Evolutionary conservation across 1,284 basidiomycete species (phyloP).

Genomic region (Cryptococcus floricola): DNA sequence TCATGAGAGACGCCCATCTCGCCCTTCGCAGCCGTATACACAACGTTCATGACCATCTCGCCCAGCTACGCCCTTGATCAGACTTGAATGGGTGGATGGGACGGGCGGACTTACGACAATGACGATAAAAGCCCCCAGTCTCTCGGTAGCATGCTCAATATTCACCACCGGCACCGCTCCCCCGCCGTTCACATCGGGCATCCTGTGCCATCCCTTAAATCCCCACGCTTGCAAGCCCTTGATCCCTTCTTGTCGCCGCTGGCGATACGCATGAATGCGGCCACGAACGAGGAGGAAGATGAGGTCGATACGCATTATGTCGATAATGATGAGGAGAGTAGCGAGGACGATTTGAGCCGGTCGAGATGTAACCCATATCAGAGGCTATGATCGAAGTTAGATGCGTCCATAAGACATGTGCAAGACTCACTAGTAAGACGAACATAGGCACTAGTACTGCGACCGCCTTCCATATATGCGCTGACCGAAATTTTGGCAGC

Average conservation of each 20-base stretch:
- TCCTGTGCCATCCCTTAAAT: constrained; percentile 1
- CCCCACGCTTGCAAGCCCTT: not conserved
- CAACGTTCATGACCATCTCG: constrained; percentile 15
- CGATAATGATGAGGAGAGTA: constrained; percentile 23
- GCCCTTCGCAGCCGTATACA: constrained; percentile 13
- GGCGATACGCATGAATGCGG: not conserved
- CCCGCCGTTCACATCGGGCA: constrained; percentile 16
- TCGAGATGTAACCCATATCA: constrained; percentile 34
- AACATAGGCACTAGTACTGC: constrained; percentile 39
- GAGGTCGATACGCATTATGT: constrained; percentile 23
- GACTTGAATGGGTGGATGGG: not conserved
- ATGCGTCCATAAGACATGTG: not conserved
- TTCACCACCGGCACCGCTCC: constrained; percentile 43
- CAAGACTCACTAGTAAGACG: constrained; percentile 35
- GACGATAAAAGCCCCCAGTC: constrained; percentile 46
- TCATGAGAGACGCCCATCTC: constrained; percentile 28
- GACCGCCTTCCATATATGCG: constrained; percentile 27
- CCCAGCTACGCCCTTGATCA: constrained; percentile 3
- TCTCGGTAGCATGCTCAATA: constrained; percentile 51
- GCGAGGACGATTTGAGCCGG: constrained; percentile 32
- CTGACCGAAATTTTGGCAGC: constrained; percentile 39
- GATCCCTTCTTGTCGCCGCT: not conserved
- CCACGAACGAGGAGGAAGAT: constrained; percentile 7
- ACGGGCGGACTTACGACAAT: constrained; percentile 43
- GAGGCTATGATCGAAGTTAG: constrained; percentile 12